A percentile compares a stretch with the other conserved stretches of the same genome.
These are phyloP conservation scores for Skeletonema tropicum DNA, from an alignment of 108 stramenopile genomes.

Conservation along the genomic window DNA sequence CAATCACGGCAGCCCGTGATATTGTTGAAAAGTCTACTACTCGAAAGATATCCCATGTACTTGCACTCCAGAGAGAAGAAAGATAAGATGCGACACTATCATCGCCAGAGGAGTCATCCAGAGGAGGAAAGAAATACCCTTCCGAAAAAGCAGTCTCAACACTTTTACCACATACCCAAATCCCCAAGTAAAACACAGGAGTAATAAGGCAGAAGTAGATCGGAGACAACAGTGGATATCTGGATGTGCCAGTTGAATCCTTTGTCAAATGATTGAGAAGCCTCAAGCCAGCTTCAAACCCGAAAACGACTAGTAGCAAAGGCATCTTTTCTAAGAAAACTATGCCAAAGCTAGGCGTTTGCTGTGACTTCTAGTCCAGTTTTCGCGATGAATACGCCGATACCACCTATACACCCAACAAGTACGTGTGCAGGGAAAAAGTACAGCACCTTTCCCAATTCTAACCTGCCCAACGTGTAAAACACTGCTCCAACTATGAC, in stretches of 20 bases:
- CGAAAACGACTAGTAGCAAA: slow-evolving; percentile 56
- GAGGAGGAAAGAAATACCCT: slow-evolving; percentile 75
- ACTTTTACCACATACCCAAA: slow-evolving; percentile 34
- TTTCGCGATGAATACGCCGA: slow-evolving; percentile 75
- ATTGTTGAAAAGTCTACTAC: slow-evolving; percentile 45
- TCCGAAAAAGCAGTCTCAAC: slow-evolving; percentile 34
- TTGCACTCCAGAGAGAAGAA: slow-evolving; percentile 27
- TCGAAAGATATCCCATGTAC: slow-evolving; percentile 48
- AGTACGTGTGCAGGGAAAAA: slow-evolving; percentile 86
- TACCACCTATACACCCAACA: slow-evolving; percentile 86
- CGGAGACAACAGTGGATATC: slow-evolving; percentile 74
- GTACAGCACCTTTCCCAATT: slow-evolving; percentile 74
- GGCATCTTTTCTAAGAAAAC: slow-evolving; percentile 38
- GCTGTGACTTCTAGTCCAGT: slow-evolving; percentile 79
- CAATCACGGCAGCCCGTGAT: slow-evolving; percentile 62
- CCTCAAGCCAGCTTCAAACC: slow-evolving; percentile 69
- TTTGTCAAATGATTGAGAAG: slow-evolving; percentile 43
- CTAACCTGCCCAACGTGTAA: slow-evolving; percentile 65
- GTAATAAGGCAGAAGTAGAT: slow-evolving; percentile 80
- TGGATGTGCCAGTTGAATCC: slow-evolving; percentile 52
- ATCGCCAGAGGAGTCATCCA: slow-evolving; percentile 20
- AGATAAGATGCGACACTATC: slow-evolving; percentile 4
- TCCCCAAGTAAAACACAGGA: slow-evolving; percentile 70
- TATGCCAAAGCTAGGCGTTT: slow-evolving; percentile 51
- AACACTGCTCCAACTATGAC: slow-evolving; percentile 75